phyloP scores from a whole-genome alignment of 768 basidiomycete species.

The Grammothele lineata region DNA sequence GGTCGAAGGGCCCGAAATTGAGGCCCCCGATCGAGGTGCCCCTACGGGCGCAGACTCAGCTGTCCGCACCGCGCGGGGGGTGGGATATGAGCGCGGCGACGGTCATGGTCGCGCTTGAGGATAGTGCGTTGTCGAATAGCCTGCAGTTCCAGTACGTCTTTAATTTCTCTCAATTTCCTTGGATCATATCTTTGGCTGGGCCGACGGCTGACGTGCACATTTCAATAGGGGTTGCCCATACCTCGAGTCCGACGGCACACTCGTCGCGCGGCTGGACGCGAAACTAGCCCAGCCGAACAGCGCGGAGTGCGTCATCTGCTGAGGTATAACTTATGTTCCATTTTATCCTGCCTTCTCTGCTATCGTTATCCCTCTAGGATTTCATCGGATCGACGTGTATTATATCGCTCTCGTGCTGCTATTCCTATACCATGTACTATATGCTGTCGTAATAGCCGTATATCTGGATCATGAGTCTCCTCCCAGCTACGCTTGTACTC shows the following conservation, averaged over 20 bases:
- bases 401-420: background rate
- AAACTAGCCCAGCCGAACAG: conserved; percentile 14
- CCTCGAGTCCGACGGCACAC: conserved; percentile 19
- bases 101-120: conserved; percentile 30
- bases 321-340: background rate
- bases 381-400: background rate
- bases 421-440: background rate
- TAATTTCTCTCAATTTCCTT: too few species aligned
- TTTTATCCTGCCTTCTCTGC: background rate
- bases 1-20: conserved; percentile 1
- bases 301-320: conserved; percentile 23
- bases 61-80: conserved; percentile 20
- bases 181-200: too few species aligned
- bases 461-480: too few species aligned
- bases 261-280: conserved; percentile 21
- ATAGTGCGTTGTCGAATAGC: conserved; percentile 1
- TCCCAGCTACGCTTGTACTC: too few species aligned
- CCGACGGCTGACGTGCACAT: background rate
- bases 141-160: conserved; percentile 9
- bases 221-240: conserved; percentile 19
- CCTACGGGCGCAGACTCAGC: conserved; percentile 14
- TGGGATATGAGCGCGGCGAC: conserved; percentile 1
- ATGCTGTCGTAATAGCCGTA: background rate
- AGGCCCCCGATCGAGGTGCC: conserved; percentile 9
- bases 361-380: conserved; percentile 3